These are phyloP conservation scores for Cordyceps cicadae DNA, from an alignment of 2,329 filamentous ascomycete species.

Conservation along the genomic window DNA sequence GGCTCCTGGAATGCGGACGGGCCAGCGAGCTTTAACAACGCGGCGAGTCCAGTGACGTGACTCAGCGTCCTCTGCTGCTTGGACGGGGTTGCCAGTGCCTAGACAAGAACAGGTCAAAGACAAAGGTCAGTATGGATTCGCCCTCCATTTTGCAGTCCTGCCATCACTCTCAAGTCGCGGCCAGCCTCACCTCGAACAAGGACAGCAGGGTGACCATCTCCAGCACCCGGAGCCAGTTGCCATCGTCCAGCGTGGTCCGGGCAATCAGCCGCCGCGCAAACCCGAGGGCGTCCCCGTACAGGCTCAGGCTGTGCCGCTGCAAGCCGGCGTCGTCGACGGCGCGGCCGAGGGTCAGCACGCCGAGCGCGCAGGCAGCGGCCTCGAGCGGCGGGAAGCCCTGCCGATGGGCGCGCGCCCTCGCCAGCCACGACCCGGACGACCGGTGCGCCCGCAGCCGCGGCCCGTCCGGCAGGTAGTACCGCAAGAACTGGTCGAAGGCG, in stretches of 20 bases:
- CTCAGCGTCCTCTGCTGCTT: not conserved
- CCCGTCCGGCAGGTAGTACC: not conserved
- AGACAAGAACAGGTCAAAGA: not conserved
- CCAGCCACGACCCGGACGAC: not conserved
- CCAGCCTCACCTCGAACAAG: not conserved
- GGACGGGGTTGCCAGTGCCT: not conserved
- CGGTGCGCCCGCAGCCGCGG: not conserved
- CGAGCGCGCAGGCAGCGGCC: not conserved
- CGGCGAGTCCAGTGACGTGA: not conserved
- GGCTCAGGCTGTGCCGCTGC: not conserved
- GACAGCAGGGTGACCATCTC: not conserved
- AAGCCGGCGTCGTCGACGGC: not conserved
- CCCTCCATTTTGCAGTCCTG: no score
- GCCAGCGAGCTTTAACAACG: not conserved
- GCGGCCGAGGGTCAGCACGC: not conserved
- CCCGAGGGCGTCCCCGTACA: not conserved
- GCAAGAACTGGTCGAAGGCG: not conserved
- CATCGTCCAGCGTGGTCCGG: not conserved
- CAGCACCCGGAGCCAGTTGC: not conserved
- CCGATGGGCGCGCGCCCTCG: not conserved
- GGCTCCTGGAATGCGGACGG: not conserved
- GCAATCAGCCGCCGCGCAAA: not conserved
- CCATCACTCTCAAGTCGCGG: no score
- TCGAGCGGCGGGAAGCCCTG: not conserved
- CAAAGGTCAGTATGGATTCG: no score